Base-by-base conservation (phyloP, 352 stramenopile species). In the Pythium biforme region DNA sequence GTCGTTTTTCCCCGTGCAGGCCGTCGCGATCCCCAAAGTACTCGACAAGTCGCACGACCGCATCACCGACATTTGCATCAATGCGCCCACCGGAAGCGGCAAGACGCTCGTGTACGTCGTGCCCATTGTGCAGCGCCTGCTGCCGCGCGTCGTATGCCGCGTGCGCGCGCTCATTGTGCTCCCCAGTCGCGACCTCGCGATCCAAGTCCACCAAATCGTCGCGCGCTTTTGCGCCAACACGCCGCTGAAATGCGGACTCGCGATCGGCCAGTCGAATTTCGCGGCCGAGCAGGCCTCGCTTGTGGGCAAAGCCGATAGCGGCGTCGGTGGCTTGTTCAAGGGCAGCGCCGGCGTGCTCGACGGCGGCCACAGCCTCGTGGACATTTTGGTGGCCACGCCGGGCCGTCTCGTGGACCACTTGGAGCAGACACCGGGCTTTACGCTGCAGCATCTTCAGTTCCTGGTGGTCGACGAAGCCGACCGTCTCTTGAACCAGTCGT, bases 381-480 rank as follows among this genome's bases (percentile, higher is more conserved):
- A 99, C 75, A 97, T 99, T 58, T 66, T 99, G 33, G 94, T 99
- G 23, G 90, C 90, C n/a, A 99, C 97, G 22, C 97, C 97, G 1
- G 97, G 97, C 25, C 86, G 96, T 52, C 82, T 99, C 15, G 86
- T 99, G 25, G 97, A 99, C 71, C 97, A 99, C 75, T 69, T 99
- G 27, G 89, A 98, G 66, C 87, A 97, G 64, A 99, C 97, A 20
- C 91, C 87, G n/a, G 96, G 95, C 37, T 99, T 99, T 64, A 99
- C 95, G 51, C 74, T 99, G 59, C 92, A 99, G 66, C 95, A 99
- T 70, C 74, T 99, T 51, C 79, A 94, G 70, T 98, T 98, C 67
- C 81, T 99, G 43, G 93, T 99, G 3, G 88, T 99, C 29, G 97
- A 99, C 63, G 97, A 99, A 77, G 97, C 96, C 0, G 97, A 99